Percentiles rank a stretch among this genome's conserved stretches.
phyloP scores from a whole-genome alignment of 345 rosid genomes.

The Sonneratia caseolaris region DNA sequence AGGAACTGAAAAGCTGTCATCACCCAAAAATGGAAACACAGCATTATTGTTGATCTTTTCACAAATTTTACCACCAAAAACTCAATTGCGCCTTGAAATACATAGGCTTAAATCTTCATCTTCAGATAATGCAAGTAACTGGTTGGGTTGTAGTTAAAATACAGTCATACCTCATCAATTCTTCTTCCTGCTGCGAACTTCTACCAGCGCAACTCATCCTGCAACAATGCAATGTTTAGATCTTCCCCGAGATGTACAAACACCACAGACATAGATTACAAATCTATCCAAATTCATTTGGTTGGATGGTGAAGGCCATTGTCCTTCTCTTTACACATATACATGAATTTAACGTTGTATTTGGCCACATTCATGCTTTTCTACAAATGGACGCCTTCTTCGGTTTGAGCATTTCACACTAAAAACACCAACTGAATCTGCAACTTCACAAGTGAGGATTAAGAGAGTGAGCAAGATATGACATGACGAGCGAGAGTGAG shows the following conservation, averaged over 20 bases:
- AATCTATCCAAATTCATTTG: neutral
- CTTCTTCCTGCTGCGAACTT: slow-evolving; percentile 39
- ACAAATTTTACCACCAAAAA: neutral
- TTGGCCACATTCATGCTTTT: neutral
- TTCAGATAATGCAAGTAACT: neutral
- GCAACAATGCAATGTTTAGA: slow-evolving; percentile 11
- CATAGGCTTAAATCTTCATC: neutral
- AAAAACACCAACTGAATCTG: too few species aligned
- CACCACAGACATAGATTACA: neutral
- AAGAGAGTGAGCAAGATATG: too few species aligned
- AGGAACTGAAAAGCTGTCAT: slow-evolving; percentile 75
- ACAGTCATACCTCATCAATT: slow-evolving; percentile 56
- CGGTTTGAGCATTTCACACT: too few species aligned
- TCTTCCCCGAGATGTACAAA: neutral
- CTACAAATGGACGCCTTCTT: too few species aligned
- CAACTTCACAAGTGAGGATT: too few species aligned
- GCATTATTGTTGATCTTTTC: neutral
- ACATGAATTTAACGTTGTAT: neutral
- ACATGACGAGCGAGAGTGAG: too few species aligned
- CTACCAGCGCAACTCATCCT: slow-evolving; percentile 32
- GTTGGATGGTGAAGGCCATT: neutral
- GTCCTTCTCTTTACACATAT: too few species aligned
- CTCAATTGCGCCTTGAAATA: neutral
- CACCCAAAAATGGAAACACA: neutral
- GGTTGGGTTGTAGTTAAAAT: neutral